Evolutionary conservation across 768 basidiomycete genomes (phyloP), one percentile per base, ranked within the genome.

Genomic region (Asterophora parasitica): DNA sequence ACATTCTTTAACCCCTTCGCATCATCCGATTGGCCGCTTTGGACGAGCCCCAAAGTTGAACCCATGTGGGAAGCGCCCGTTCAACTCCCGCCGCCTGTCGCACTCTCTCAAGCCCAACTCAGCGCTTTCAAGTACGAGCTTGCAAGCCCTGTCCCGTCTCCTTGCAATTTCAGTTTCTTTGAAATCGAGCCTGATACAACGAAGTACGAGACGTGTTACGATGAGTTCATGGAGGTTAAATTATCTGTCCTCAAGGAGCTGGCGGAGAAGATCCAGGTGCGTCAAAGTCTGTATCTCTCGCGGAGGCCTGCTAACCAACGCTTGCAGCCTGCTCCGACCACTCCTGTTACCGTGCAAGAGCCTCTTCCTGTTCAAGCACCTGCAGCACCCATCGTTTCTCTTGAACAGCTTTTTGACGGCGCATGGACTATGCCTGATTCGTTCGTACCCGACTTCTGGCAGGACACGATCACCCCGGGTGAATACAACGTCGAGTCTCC

Each of bases 201-300:
- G 12, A 53, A 50, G 7, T 52, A 55, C 17, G 51, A 46, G 34
- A 16, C 41, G 8, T 47, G 42, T 38, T 57, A 48, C 16, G 53
- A 55, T 36, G 58, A 59, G 23, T 53, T 51, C n/a, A 45, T 48
- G 49, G 58, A 55, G 13, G 16, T 31, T n/a, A 55, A 59, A 39
- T 28, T 51, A 23, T 31, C 51, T 33, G 53, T 57, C 10, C 27
- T 55, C 4, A 33, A 49, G 23, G 56, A 57, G 15, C 42, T 55
- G 10, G 20, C 8, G 15, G 31, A 45, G 12, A 49, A 33, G 40
- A 28, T 20, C 0, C 34, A 42, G 36, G 37, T 43, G n/a, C 32
- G 30, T 31, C 23, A 43, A 41, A 42, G 20, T 37, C 49, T 36
- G 19, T 15, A 17, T 9, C 13, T 17, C 2, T 10, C 1, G 23